Base-by-base conservation (phyloP, 495 filamentous ascomycete genomes). In the Aspergillus egyptiacus region DNA sequence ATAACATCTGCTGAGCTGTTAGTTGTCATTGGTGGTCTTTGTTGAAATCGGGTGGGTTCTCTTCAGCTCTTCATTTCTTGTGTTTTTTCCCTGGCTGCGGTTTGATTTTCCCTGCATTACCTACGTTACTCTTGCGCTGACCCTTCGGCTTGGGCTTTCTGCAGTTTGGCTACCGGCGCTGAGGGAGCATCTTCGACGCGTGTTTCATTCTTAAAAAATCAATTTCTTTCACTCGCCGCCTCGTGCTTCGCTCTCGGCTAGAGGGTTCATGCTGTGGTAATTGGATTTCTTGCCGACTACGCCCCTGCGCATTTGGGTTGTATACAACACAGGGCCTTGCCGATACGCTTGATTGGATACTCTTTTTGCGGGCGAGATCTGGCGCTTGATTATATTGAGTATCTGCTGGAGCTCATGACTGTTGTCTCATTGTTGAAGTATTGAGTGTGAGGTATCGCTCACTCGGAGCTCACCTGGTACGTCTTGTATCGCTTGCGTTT, bases 161-260 rank as follows among this genome's bases (percentile, higher is more conserved):
- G 27, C 27, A n/a, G n/a, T 28, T 44, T 23, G 24, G 14, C 30
- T 50, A 24, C 37, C 30, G n/a, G n/a, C n/a, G n/a, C n/a, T n/a
- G n/a, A n/a, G n/a, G n/a, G n/a, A n/a, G n/a, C n/a, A 14, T 5
- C 15, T 50, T 43, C 44, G 54, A 52, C 49, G 45, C 49, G 54
- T 48, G 19, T 27, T 40, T n/a, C n/a, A n/a, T n/a, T n/a, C n/a
- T n/a, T n/a, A n/a, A n/a, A n/a, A n/a, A n/a, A n/a, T n/a, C n/a
- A n/a, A n/a, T 19, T 37, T 6, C 2, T 42, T 17, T 18, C 4
- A n/a, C n/a, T n/a, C n/a, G n/a, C n/a, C n/a, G n/a, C n/a, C n/a
- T 27, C 22, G 1, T 7, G 4, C 9, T 24, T 30, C 23, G 15
- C 10, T 31, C 8, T 44, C 17, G 27, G 18, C 1, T 44, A 13